A percentile compares a stretch with the other conserved stretches of the same genome.
Evolutionary conservation across 2,329 filamentous ascomycete genomes (phyloP).

Genomic region (Alternaria hordeiaustralica): DNA sequence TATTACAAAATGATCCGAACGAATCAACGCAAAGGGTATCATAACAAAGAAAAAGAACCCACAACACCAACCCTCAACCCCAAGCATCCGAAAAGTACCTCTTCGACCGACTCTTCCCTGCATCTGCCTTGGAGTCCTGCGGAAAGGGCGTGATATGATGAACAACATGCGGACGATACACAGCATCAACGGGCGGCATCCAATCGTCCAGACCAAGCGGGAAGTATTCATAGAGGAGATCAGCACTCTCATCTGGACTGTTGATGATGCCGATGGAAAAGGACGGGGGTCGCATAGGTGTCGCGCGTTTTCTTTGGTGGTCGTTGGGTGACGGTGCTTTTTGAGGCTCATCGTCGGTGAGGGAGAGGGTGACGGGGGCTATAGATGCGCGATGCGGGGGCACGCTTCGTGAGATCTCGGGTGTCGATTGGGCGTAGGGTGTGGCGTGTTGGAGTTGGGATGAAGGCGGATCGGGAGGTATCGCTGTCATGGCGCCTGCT

Average conservation of each 20-base stretch:
- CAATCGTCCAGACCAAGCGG: slow-evolving; percentile 89
- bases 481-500: slow-evolving; percentile 51
- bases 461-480: slow-evolving; percentile 49
- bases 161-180: slow-evolving; percentile 90
- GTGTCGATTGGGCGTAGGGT: slow-evolving; percentile 60
- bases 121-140: slow-evolving; percentile 54
- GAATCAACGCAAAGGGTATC: slow-evolving; percentile 11
- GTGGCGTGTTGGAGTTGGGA: slow-evolving; percentile 42
- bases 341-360: slow-evolving; percentile 62
- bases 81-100: slow-evolving; percentile 56
- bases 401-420: slow-evolving; percentile 55
- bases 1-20: background rate
- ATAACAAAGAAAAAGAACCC: slow-evolving; percentile 1
- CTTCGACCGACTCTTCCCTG: slow-evolving; percentile 54
- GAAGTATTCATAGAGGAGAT: slow-evolving; percentile 93
- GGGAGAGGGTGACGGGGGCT: slow-evolving; percentile 61
- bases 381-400: slow-evolving; percentile 50
- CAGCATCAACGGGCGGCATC: slow-evolving; percentile 88
- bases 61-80: slow-evolving; percentile 4
- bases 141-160: slow-evolving; percentile 73
- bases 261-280: slow-evolving; percentile 59
- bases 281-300: slow-evolving; percentile 52
- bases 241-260: slow-evolving; percentile 76
- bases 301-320: slow-evolving; percentile 41
- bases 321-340: slow-evolving; percentile 47